Evolutionary conservation across 495 filamentous ascomycete species (phyloP).

Genomic region (Friedmanniomyces simplex): DNA sequence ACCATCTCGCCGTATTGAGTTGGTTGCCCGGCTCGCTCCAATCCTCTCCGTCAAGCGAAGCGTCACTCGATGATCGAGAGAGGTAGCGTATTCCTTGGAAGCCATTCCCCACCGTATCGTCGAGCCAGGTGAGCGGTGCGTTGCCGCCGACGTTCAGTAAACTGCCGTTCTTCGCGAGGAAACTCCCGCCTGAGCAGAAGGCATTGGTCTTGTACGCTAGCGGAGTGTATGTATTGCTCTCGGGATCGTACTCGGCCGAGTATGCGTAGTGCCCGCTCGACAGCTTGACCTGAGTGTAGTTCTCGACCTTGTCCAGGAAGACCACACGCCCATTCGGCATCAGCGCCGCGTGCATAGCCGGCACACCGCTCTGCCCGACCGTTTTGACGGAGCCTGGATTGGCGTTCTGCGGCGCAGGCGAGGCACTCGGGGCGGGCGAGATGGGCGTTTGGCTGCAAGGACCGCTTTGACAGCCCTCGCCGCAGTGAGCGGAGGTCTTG

Average conservation of each 20-base stretch:
- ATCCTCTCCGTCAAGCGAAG: slow-evolving; percentile 37
- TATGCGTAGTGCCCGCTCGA: slow-evolving; percentile 47
- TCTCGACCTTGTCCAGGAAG: slow-evolving; percentile 55
- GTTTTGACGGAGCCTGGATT: slow-evolving; percentile 40
- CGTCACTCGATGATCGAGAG: slow-evolving; percentile 39
- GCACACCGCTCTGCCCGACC: slow-evolving; percentile 47
- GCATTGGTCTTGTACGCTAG: slow-evolving; percentile 49
- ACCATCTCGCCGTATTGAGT: slow-evolving; percentile 47
- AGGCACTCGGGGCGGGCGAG: slow-evolving; percentile 24
- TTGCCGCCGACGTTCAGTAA: slow-evolving; percentile 49
- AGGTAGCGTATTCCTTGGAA: slow-evolving; percentile 49
- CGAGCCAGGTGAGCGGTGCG: slow-evolving; percentile 43
- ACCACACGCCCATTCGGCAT: slow-evolving; percentile 49
- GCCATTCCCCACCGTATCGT: slow-evolving; percentile 49
- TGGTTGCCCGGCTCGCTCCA: slow-evolving; percentile 51
- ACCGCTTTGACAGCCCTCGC: slow-evolving; percentile 37
- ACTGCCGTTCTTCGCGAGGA: slow-evolving; percentile 48
- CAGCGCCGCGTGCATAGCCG: slow-evolving; percentile 54
- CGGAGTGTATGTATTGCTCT: slow-evolving; percentile 37
- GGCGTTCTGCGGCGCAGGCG: slow-evolving; percentile 25
- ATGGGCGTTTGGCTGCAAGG: slow-evolving; percentile 28
- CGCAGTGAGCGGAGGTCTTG: slow-evolving; percentile 34
- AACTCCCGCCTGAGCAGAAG: slow-evolving; percentile 52
- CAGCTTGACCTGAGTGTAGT: slow-evolving; percentile 47
- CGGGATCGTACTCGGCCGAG: slow-evolving; percentile 50